Conservation (phyloP, 1,139 yeast genomes). For the Suzukiozyma palmioleophila region DNA sequence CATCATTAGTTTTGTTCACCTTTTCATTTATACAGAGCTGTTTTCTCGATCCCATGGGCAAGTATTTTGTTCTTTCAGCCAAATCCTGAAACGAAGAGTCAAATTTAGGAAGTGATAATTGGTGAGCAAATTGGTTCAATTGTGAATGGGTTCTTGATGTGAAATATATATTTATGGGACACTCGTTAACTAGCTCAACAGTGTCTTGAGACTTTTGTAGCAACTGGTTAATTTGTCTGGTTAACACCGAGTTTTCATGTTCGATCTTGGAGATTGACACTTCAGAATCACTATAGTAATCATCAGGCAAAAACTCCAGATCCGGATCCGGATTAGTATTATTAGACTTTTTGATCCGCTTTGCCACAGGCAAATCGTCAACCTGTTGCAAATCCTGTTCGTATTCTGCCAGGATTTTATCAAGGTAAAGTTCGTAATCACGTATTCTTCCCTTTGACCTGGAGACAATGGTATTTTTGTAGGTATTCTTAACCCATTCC, state of each 20-base stretch:
- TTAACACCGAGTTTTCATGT: slow-evolving; percentile 24
- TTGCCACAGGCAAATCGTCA: slow-evolving; percentile 3
- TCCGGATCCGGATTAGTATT: slow-evolving; percentile 12
- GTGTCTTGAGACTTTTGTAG: slow-evolving; percentile 24
- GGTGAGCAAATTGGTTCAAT: slow-evolving; percentile 74
- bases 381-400: slow-evolving; percentile 11
- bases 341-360: slow-evolving; percentile 5
- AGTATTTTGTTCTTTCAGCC: slow-evolving; percentile 45
- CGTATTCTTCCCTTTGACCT: slow-evolving; percentile 25
- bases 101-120: slow-evolving; percentile 58
- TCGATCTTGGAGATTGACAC: slow-evolving; percentile 5
- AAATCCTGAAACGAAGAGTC: slow-evolving; percentile 53
- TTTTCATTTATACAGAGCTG: slow-evolving; percentile 76
- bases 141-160: slow-evolving; percentile 94
- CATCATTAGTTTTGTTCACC: slow-evolving; percentile 46
- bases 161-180: slow-evolving; percentile 51
- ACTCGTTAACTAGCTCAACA: slow-evolving; percentile 20
- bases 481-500: slow-evolving; percentile 53
- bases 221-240: slow-evolving; percentile 41
- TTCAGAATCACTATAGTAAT: slow-evolving; percentile 34
- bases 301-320: slow-evolving; percentile 36
- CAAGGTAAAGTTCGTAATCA: slow-evolving; percentile 40
- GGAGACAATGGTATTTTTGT: slow-evolving; percentile 28
- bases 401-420: slow-evolving; percentile 18
- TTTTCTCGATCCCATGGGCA: slow-evolving; percentile 78